Percentiles rank a stretch among this genome's conserved stretches.
Evolutionary conservation across 495 filamentous ascomycete genomes (phyloP).

Genomic region (Xylaria scruposa): DNA sequence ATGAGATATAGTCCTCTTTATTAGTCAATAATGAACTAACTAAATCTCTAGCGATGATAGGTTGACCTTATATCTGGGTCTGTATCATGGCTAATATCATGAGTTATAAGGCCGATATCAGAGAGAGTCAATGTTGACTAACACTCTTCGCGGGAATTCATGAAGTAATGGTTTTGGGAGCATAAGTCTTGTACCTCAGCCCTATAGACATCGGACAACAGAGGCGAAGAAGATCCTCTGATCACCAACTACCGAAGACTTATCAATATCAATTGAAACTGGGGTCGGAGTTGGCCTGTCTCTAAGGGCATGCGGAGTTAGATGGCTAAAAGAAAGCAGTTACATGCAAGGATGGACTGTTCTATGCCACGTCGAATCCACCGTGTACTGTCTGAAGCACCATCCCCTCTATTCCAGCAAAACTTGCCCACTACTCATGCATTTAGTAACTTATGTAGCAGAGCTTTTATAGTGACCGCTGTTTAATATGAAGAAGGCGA

Average conservation of each 20-base stretch:
- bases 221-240: neutral
- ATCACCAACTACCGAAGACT: neutral
- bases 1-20: neutral
- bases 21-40: neutral
- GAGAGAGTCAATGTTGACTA: neutral
- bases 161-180: neutral
- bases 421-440: neutral
- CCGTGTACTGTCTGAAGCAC: neutral
- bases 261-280: neutral
- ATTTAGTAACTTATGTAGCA: neutral
- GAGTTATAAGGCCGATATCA: neutral
- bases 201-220: neutral
- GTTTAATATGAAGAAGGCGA: neutral
- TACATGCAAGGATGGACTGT: neutral
- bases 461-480: neutral
- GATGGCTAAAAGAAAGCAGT: neutral
- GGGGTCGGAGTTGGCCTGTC: neutral
- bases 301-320: neutral
- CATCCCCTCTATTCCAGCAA: neutral
- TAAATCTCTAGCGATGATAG: neutral
- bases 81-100: neutral
- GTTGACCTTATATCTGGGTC: neutral
- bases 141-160: neutral
- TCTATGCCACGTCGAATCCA: neutral
- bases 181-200: neutral